Evolutionary conservation across 2,329 filamentous ascomycete genomes (phyloP).

Genomic region (Scytalidium sp.): DNA sequence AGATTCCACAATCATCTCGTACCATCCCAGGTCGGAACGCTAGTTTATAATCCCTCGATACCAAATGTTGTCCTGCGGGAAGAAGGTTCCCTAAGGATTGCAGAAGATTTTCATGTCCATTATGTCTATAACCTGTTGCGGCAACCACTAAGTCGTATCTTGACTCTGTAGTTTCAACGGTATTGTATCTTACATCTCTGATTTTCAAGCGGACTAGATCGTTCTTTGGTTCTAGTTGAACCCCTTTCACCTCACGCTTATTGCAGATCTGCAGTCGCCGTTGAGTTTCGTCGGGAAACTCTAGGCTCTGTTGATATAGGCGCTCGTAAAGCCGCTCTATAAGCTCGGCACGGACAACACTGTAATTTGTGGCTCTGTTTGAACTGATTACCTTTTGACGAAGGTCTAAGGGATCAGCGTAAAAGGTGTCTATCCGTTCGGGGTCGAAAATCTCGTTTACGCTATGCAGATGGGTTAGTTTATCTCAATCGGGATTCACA

Average conservation of each 20-base stretch:
- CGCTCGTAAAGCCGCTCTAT: conserved; percentile 83
- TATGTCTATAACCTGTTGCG: conserved; percentile 79
- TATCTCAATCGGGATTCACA: too few species aligned
- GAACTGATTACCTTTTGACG: conserved; percentile 58
- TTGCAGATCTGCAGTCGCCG: conserved; percentile 83
- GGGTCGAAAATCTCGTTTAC: conserved; percentile 96
- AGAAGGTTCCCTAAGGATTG: conserved; percentile 63
- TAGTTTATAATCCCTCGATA: conserved; percentile 76
- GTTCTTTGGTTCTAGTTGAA: too few species aligned
- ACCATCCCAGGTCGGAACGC: conserved; percentile 66
- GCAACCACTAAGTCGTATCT: conserved; percentile 59
- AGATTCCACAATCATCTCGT: conserved; percentile 71
- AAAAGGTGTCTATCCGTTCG: conserved; percentile 73
- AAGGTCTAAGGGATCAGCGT: conserved; percentile 58
- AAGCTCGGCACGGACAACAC: conserved; percentile 80
- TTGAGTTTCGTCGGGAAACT: conserved; percentile 61
- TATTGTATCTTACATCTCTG: too few species aligned
- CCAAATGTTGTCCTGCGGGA: conserved; percentile 39
- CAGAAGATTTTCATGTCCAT: conserved; percentile 74
- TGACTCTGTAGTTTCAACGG: background rate
- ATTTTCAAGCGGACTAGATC: background rate
- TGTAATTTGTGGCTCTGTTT: conserved; percentile 86
- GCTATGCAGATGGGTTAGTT: conserved; percentile 1
- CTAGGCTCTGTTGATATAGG: conserved; percentile 79
- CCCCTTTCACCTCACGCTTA: conserved; percentile 53